Percentiles rank a stretch among this genome's conserved stretches.
Evolutionary conservation across 2,329 filamentous ascomycete species (phyloP).

Genomic region (Colletotrichum sp.): DNA sequence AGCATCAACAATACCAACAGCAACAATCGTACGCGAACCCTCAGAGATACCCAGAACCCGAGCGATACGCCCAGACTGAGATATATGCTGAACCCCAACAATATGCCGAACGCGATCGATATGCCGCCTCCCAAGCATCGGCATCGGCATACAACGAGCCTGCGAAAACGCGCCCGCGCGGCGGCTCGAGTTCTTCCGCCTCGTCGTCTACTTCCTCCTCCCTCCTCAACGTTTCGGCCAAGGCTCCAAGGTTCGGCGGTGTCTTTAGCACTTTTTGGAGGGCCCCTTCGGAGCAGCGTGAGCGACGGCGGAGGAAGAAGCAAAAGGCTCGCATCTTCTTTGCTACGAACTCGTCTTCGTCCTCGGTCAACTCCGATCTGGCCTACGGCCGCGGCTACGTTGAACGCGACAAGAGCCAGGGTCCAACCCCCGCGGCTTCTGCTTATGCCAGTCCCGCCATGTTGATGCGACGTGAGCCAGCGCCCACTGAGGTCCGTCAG

Average conservation of each 20-base stretch:
- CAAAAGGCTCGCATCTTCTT: slow-evolving; percentile 60
- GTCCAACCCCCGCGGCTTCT: slow-evolving; percentile 29
- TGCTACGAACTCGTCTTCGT: slow-evolving; percentile 68
- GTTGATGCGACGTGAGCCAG: slow-evolving; percentile 8
- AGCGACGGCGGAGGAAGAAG: slow-evolving; percentile 41
- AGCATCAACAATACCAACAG: background rate
- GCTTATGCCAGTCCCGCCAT: background rate
- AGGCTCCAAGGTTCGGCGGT: slow-evolving; percentile 53
- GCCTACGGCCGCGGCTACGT: slow-evolving; percentile 69
- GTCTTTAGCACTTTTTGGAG: slow-evolving; percentile 68
- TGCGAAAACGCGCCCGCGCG: slow-evolving; percentile 27
- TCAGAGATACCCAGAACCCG: slow-evolving; percentile 7
- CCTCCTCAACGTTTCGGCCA: slow-evolving; percentile 68
- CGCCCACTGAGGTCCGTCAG: slow-evolving; percentile 14
- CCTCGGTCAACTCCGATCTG: slow-evolving; percentile 70
- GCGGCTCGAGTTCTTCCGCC: slow-evolving; percentile 39
- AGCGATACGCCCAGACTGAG: slow-evolving; percentile 4
- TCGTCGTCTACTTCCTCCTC: slow-evolving; percentile 62
- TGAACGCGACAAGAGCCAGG: slow-evolving; percentile 40
- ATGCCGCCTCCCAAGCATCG: slow-evolving; percentile 9
- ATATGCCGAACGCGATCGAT: slow-evolving; percentile 2
- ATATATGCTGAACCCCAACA: background rate
- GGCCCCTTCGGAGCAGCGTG: slow-evolving; percentile 59
- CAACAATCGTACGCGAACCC: background rate
- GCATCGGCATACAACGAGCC: slow-evolving; percentile 7